phyloP scores from a whole-genome alignment of 768 basidiomycete genomes.

The Russula ochroleuca region DNA sequence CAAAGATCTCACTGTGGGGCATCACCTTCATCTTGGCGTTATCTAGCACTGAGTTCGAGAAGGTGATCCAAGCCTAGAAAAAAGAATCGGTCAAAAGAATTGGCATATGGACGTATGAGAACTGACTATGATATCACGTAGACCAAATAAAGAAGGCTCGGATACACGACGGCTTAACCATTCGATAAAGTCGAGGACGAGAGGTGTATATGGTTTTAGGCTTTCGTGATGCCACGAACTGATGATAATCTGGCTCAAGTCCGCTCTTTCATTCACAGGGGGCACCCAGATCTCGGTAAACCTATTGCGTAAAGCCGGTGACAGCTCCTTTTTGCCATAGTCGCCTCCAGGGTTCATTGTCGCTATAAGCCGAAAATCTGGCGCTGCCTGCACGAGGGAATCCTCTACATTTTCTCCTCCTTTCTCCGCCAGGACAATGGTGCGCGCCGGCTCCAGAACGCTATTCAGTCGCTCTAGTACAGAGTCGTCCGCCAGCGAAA shows the following conservation, averaged over 20 bases:
- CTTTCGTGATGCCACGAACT: slow-evolving; percentile 58
- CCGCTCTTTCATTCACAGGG: slow-evolving; percentile 62
- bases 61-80: slow-evolving; percentile 84
- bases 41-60: slow-evolving; percentile 61
- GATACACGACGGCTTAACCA: slow-evolving; percentile 68
- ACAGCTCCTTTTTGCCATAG: slow-evolving; percentile 98
- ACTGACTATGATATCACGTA: slow-evolving; percentile 85
- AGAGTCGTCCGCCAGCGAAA: slow-evolving; percentile 96
- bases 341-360: slow-evolving; percentile 99
- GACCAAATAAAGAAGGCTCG: slow-evolving; percentile 61
- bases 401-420: slow-evolving; percentile 71
- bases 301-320: slow-evolving; percentile 92
- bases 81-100: slow-evolving; percentile 1
- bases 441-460: slow-evolving; percentile 87
- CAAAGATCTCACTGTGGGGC: slow-evolving; percentile 56
- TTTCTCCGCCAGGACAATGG: slow-evolving; percentile 87
- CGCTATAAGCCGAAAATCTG: slow-evolving; percentile 82
- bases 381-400: slow-evolving; percentile 58
- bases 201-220: slow-evolving; percentile 52
- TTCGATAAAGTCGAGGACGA: slow-evolving; percentile 69
- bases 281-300: slow-evolving; percentile 99
- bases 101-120: neutral
- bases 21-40: slow-evolving; percentile 35
- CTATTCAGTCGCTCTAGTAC: slow-evolving; percentile 96
- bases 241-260: slow-evolving; percentile 73